Conservation (phyloP, 208 protist genomes). For the Jaenimonas drosophilae region DNA sequence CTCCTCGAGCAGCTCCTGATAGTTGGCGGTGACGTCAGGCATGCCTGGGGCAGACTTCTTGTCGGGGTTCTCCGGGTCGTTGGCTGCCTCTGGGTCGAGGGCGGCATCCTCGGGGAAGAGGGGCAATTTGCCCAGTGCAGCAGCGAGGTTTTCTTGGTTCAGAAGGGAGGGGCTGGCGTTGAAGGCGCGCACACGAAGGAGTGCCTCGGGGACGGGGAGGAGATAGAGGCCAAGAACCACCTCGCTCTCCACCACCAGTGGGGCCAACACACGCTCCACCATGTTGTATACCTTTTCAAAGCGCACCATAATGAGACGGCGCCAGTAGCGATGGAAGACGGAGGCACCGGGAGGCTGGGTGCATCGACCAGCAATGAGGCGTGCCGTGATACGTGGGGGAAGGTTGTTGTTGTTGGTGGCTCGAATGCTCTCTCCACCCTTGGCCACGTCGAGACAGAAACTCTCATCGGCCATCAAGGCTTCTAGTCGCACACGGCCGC, state of each 20-base stretch:
- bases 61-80: not conserved
- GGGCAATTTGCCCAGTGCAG: too few species aligned
- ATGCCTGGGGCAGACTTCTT: too few species aligned
- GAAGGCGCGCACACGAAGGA: constrained; percentile 7
- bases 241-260: constrained; percentile 60
- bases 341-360: constrained; percentile 32
- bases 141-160: too few species aligned
- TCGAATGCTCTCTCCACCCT: not conserved
- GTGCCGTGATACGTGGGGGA: constrained; percentile 6
- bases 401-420: constrained; percentile 5
- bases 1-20: constrained; percentile 8
- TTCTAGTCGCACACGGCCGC: constrained; percentile 22
- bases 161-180: constrained; percentile 1
- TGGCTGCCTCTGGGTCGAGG: constrained; percentile 1
- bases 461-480: constrained; percentile 46
- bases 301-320: constrained; percentile 31
- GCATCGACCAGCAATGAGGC: constrained; percentile 4
- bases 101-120: constrained; percentile 4
- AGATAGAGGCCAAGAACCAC: constrained; percentile 61
- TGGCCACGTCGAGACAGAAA: constrained; percentile 9
- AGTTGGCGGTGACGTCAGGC: too few species aligned
- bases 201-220: constrained; percentile 25
- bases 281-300: constrained; percentile 27
- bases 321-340: constrained; percentile 51
- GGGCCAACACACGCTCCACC: constrained; percentile 30